phyloP scores from a whole-genome alignment of 2,329 filamentous ascomycete genomes.

The Periconia digitata region DNA sequence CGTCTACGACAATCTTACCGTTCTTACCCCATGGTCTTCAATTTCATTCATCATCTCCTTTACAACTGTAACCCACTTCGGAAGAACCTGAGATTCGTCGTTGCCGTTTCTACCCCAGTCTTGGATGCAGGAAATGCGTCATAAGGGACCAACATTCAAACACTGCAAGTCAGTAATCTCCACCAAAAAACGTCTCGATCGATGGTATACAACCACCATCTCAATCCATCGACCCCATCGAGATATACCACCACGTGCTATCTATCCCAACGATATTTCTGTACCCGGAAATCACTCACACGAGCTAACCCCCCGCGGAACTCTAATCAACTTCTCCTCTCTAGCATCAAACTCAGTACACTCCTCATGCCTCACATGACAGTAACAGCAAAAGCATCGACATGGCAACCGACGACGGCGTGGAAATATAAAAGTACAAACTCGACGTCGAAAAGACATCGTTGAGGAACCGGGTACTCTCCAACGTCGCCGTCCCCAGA shows the following conservation, averaged over 20 bases:
- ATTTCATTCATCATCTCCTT: background rate
- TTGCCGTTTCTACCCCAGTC: slow-evolving; percentile 37
- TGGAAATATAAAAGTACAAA: slow-evolving; percentile 45
- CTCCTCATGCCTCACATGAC: slow-evolving; percentile 42
- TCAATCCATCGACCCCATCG: too few species aligned
- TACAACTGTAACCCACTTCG: slow-evolving; percentile 17
- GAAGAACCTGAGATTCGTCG: slow-evolving; percentile 43
- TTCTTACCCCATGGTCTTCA: slow-evolving; percentile 14
- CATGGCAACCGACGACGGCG: slow-evolving; percentile 39
- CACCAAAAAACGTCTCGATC: too few species aligned
- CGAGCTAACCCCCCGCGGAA: slow-evolving; percentile 42
- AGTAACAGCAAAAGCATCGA: slow-evolving; percentile 43
- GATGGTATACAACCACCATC: too few species aligned
- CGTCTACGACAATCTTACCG: too few species aligned
- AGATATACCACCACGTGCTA: too few species aligned
- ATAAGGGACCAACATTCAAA: too few species aligned
- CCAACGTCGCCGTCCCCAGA: slow-evolving; percentile 25
- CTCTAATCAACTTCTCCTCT: slow-evolving; percentile 40
- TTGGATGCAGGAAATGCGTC: slow-evolving; percentile 42
- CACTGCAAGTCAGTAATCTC: too few species aligned
- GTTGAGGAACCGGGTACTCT: slow-evolving; percentile 32
- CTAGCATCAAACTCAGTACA: slow-evolving; percentile 41
- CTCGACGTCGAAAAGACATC: slow-evolving; percentile 27
- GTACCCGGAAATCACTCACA: too few species aligned
- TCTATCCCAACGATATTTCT: too few species aligned